A percentile compares a stretch with the other conserved stretches of the same genome.
Evolutionary conservation across 2,329 filamentous ascomycete genomes (phyloP).

Genomic region (Aspergillus phoenicis): DNA sequence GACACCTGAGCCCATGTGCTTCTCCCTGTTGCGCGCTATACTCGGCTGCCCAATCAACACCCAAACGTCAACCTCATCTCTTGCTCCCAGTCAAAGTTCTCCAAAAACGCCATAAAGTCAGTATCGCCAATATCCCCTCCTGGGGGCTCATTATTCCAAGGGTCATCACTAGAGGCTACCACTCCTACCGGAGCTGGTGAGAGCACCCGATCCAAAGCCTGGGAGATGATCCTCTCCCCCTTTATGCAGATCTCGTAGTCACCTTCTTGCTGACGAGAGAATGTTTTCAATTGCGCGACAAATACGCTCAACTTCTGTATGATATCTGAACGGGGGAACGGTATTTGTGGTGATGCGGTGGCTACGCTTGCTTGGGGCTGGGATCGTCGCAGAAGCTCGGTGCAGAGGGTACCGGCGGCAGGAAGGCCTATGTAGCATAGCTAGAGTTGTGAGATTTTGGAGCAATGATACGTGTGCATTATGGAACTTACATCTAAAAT

Average conservation of each 20-base stretch:
- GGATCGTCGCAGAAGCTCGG: constrained; percentile 26
- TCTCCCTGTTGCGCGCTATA: too few species aligned
- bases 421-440: constrained; percentile 28
- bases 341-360: not conserved
- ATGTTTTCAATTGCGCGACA: constrained; percentile 17
- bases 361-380: constrained; percentile 5
- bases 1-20: too few species aligned
- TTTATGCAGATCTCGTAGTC: constrained; percentile 16
- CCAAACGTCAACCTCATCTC: constrained; percentile 12
- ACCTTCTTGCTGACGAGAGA: constrained; percentile 14
- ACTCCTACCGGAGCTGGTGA: not conserved
- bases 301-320: constrained; percentile 29
- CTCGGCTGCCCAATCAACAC: not conserved
- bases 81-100: constrained; percentile 23
- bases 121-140: not conserved
- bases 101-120: constrained; percentile 20
- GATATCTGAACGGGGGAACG: constrained; percentile 24
- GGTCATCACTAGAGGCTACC: not conserved
- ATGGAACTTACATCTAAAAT: constrained; percentile 13
- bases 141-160: not conserved
- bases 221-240: constrained; percentile 17
- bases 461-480: too few species aligned
- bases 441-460: not conserved
- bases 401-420: constrained; percentile 24
- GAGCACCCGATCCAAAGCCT: constrained; percentile 21